phyloP scores from a whole-genome alignment of 371 early-diverging fungal species.

The Lichtheimia corymbifera region DNA sequence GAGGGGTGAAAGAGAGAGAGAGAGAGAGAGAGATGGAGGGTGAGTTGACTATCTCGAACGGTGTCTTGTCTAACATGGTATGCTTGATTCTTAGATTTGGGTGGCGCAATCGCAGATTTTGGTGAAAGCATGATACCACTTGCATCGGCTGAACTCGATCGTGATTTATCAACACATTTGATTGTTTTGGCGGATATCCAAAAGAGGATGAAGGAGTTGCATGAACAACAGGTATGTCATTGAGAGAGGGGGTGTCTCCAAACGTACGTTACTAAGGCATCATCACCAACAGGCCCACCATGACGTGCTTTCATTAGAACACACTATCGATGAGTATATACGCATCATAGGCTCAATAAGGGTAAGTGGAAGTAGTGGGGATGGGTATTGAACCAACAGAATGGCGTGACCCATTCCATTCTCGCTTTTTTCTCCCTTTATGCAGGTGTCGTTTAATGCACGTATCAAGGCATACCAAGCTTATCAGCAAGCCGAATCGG shows the following conservation, averaged over 20 bases:
- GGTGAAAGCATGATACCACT: slow-evolving; percentile 82
- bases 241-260: too few relatives aligned
- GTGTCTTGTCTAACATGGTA: background rate
- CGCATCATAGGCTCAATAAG: slow-evolving; percentile 84
- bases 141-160: slow-evolving; percentile 74
- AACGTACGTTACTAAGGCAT: background rate
- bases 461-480: slow-evolving; percentile 71
- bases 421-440: background rate
- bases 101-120: slow-evolving; percentile 76
- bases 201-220: slow-evolving; percentile 74
- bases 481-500: slow-evolving; percentile 71
- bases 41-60: background rate
- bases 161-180: slow-evolving; percentile 62
- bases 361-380: slow-evolving; percentile 30
- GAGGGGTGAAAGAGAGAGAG: background rate
- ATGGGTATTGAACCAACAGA: background rate
- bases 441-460: slow-evolving; percentile 72
- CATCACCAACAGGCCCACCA: slow-evolving; percentile 48
- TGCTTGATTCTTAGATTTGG: slow-evolving; percentile 56
- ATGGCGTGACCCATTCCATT: background rate
- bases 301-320: slow-evolving; percentile 74
- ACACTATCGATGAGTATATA: slow-evolving; percentile 87
- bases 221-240: slow-evolving; percentile 61
- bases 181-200: slow-evolving; percentile 76
- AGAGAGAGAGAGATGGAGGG: background rate